phyloP scores from a whole-genome alignment of 2,329 filamentous ascomycete genomes.

The Ophiocordyceps camponoti-leonardi region DNA sequence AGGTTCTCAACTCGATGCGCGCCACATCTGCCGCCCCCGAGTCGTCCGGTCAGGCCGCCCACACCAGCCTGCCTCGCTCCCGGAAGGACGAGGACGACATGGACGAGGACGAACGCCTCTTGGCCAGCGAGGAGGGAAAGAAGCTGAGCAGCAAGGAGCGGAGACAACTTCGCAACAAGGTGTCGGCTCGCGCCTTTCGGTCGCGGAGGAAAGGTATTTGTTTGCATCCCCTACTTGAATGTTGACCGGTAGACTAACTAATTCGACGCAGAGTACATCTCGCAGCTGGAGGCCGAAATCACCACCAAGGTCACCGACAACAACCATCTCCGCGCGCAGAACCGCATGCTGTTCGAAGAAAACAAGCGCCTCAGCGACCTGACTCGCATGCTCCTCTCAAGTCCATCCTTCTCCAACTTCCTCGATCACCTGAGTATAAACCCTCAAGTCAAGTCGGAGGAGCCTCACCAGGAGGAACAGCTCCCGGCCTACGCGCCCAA shows the following conservation, averaged over 20 bases:
- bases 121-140: conserved; percentile 97
- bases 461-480: conserved; percentile 20
- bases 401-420: conserved; percentile 68
- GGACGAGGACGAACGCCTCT: conserved; percentile 88
- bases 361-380: conserved; percentile 65
- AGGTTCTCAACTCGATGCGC: conserved; percentile 83
- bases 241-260: background rate
- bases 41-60: conserved; percentile 23
- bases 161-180: conserved; percentile 95
- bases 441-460: conserved; percentile 22
- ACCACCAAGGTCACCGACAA: conserved; percentile 70
- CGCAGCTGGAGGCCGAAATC: conserved; percentile 81
- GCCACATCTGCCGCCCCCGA: conserved; percentile 45
- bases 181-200: conserved; percentile 91
- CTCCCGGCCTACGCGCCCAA: conserved; percentile 40
- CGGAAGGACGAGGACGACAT: conserved; percentile 97
- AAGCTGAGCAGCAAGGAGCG: conserved; percentile 97
- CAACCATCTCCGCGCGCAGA: conserved; percentile 63
- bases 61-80: conserved; percentile 52
- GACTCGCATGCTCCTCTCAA: conserved; percentile 66
- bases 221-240: background rate
- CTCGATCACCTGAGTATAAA: conserved; percentile 53
- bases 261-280: conserved; percentile 65
- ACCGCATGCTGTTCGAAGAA: conserved; percentile 67
- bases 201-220: conserved; percentile 92